Percentiles rank a stretch among this genome's conserved stretches.
These are phyloP conservation scores for Xylariaceae sp. DNA, from an alignment of 2,329 filamentous ascomycete species.

Conservation along the genomic window DNA sequence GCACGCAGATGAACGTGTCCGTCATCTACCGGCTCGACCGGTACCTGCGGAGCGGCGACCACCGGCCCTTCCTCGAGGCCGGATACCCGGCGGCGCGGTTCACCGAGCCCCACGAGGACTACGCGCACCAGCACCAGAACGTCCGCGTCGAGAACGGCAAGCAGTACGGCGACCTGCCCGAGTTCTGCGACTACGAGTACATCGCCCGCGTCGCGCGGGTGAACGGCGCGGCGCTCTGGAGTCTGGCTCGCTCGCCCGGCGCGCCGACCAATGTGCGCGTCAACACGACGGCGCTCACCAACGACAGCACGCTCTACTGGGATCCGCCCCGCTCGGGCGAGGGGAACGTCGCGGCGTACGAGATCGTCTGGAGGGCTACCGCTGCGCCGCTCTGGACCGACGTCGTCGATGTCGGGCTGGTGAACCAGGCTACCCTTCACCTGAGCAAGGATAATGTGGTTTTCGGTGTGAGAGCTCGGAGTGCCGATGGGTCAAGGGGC, in stretches of 20 bases:
- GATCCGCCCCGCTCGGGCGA: conserved; percentile 44
- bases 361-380: conserved; percentile 62
- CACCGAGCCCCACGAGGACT: conserved; percentile 65
- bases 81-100: conserved; percentile 62
- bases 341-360: conserved; percentile 53
- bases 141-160: conserved; percentile 52
- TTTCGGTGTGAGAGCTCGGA: conserved; percentile 58
- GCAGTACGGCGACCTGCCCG: conserved; percentile 61
- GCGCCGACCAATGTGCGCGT: conserved; percentile 56
- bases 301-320: conserved; percentile 60
- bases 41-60: conserved; percentile 63
- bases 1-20: conserved; percentile 61
- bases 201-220: conserved; percentile 60
- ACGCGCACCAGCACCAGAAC: conserved; percentile 64
- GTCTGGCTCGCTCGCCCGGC: conserved; percentile 58
- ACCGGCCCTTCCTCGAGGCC: conserved; percentile 60
- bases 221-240: conserved; percentile 62
- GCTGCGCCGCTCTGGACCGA: conserved; percentile 58
- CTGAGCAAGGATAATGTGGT: conserved; percentile 65
- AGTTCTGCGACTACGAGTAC: conserved; percentile 65
- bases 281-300: conserved; percentile 53
- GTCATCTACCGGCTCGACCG: conserved; percentile 63
- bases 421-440: conserved; percentile 51
- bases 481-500: conserved; percentile 36
- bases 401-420: conserved; percentile 55